Conservation (phyloP, 176 grass and related monocot species). For the Urochloa ruziziensis region DNA sequence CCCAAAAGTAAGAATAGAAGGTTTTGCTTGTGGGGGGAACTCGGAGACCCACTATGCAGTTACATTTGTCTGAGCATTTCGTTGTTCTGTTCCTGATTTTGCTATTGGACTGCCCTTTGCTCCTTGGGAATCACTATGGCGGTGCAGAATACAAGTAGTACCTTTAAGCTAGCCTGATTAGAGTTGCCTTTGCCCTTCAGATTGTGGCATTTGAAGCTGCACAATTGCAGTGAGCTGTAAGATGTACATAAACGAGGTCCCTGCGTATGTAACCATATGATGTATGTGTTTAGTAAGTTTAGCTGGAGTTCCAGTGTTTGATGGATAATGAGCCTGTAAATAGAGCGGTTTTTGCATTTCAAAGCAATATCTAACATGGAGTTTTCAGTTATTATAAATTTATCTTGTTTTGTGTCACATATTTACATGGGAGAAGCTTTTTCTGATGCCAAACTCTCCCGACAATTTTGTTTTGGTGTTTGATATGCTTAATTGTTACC, state of each 20-base stretch:
- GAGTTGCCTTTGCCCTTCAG: constrained; percentile 26
- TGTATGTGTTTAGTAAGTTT: constrained; percentile 46
- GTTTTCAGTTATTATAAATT: background rate
- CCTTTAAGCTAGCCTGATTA: constrained; percentile 25
- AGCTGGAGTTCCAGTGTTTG: constrained; percentile 24
- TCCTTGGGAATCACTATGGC: background rate
- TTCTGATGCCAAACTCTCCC: background rate
- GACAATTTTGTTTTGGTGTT: background rate
- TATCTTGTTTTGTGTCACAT: background rate
- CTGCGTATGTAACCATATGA: constrained; percentile 39
- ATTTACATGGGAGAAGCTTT: background rate
- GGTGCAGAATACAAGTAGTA: constrained; percentile 32
- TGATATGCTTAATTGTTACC: background rate
- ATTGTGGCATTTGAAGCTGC: constrained; percentile 54
- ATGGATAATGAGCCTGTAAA: constrained; percentile 32
- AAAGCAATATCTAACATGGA: constrained; percentile 26
- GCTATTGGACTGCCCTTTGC: background rate
- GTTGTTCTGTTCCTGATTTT: constrained; percentile 34
- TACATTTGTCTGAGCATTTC: constrained; percentile 62
- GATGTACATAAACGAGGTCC: constrained; percentile 70
- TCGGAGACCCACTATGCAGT: constrained; percentile 54
- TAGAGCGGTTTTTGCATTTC: constrained; percentile 26
- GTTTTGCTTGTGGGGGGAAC: constrained; percentile 67
- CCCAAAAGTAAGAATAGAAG: constrained; percentile 90
- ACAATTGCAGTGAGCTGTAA: constrained; percentile 44